Evolutionary conservation across 179 eudicot species (phyloP).

Genomic region (Spergularia azorica): DNA sequence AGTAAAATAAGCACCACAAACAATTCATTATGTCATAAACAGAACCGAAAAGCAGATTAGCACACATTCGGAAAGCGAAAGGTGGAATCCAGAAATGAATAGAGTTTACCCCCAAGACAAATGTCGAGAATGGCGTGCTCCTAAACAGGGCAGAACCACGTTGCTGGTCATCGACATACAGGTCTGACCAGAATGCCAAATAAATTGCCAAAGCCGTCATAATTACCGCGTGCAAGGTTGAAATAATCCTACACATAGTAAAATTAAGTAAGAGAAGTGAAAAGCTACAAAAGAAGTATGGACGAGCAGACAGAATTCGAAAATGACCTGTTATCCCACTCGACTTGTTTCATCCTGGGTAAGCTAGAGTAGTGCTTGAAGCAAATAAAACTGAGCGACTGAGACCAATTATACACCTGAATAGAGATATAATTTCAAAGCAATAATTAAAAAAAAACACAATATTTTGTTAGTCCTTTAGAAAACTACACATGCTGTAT

Average conservation of each 20-base stretch:
- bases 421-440: constrained; percentile 3
- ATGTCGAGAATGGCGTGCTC: constrained; percentile 69
- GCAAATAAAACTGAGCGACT: constrained; percentile 29
- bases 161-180: constrained; percentile 56
- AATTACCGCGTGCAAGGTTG: constrained; percentile 82
- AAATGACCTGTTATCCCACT: constrained; percentile 50
- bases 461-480: background rate
- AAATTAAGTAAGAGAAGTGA: constrained; percentile 11
- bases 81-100: constrained; percentile 17
- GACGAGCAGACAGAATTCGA: constrained; percentile 8
- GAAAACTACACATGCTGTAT: background rate
- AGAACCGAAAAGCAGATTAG: background rate
- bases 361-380: constrained; percentile 45
- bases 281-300: constrained; percentile 4
- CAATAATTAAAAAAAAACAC: background rate
- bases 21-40: background rate
- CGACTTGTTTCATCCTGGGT: constrained; percentile 38
- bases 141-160: constrained; percentile 53
- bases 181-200: constrained; percentile 90
- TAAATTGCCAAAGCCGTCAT: constrained; percentile 66
- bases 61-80: background rate
- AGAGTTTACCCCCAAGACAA: constrained; percentile 71
- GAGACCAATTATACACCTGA: constrained; percentile 38
- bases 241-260: constrained; percentile 60
- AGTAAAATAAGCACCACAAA: background rate